phyloP scores from a whole-genome alignment of 23 red algal genomes.

The Gracilariopsis chorda region DNA sequence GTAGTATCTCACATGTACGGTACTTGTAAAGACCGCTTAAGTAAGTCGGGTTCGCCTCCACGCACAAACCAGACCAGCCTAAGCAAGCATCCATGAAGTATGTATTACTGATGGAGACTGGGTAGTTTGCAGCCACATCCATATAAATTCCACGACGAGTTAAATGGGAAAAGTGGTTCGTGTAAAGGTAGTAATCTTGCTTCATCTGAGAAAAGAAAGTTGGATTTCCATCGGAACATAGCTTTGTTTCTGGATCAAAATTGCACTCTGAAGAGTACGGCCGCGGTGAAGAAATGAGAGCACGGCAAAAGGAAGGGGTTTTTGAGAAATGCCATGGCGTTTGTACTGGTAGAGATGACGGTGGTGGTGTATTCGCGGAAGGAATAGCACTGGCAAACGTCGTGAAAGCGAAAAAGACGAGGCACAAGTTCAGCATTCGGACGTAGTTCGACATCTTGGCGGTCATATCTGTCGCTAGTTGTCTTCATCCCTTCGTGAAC shows the following conservation, averaged over 20 bases:
- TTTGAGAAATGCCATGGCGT: constrained; percentile 20
- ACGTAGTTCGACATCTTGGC: too few species aligned
- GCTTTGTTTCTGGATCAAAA: not conserved
- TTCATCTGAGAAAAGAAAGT: constrained; percentile 39
- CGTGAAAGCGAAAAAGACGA: not conserved
- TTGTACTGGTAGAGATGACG: not conserved
- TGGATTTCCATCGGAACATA: constrained; percentile 28
- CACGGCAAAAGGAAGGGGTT: not conserved
- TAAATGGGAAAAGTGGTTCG: constrained; percentile 45
- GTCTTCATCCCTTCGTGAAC: too few species aligned
- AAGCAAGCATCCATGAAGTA: constrained; percentile 57
- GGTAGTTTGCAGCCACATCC: constrained; percentile 59
- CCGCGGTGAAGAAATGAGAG: not conserved
- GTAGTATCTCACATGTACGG: constrained; percentile 37
- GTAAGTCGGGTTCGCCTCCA: constrained; percentile 57
- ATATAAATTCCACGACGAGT: constrained; percentile 45
- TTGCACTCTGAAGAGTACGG: not conserved
- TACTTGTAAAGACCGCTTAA: constrained; percentile 7
- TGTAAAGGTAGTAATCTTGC: constrained; percentile 71
- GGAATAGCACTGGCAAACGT: not conserved
- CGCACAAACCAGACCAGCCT: constrained; percentile 67
- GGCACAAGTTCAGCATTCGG: too few species aligned
- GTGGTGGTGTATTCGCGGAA: not conserved
- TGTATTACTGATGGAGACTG: constrained; percentile 48
- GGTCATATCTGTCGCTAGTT: too few species aligned